Conservation (phyloP, 108 stramenopile genomes). For the Fistulifera pelliculosa region DNA sequence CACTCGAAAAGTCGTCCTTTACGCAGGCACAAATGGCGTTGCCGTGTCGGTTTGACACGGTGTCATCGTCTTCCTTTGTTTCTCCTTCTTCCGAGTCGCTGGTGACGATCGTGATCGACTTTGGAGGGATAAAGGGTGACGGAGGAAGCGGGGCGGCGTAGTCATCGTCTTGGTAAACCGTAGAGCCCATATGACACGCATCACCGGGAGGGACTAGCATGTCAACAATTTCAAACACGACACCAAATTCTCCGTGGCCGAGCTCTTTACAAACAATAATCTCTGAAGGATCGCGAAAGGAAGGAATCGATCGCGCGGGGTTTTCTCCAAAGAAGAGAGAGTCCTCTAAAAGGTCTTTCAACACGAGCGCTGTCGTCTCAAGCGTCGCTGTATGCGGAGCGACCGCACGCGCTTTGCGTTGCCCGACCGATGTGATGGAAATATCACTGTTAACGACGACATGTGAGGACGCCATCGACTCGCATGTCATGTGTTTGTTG, state of each 20-base stretch:
- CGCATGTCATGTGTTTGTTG: no score
- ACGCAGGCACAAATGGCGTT: neutral
- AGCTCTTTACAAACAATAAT: slow-evolving; percentile 1
- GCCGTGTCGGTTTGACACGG: neutral
- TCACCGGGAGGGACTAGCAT: neutral
- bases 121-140: slow-evolving; percentile 1
- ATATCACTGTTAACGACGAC: no score
- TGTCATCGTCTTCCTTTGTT: neutral
- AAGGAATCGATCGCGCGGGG: slow-evolving; percentile 3
- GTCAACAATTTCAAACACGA: slow-evolving; percentile 5
- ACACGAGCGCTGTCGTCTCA: slow-evolving; percentile 2
- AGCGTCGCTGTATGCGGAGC: neutral
- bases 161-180: neutral
- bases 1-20: neutral
- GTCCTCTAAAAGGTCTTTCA: slow-evolving; percentile 3
- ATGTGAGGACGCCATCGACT: no score
- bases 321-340: slow-evolving; percentile 4
- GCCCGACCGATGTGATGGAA: no score
- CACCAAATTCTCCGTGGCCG: slow-evolving; percentile 10
- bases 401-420: no score
- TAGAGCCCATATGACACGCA: neutral
- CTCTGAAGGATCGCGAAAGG: slow-evolving; percentile 4
- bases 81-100: neutral
- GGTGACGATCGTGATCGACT: neutral
- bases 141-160: neutral